phyloP scores from a whole-genome alignment of 2,329 filamentous ascomycete genomes.

The Talaromyces sp. region DNA sequence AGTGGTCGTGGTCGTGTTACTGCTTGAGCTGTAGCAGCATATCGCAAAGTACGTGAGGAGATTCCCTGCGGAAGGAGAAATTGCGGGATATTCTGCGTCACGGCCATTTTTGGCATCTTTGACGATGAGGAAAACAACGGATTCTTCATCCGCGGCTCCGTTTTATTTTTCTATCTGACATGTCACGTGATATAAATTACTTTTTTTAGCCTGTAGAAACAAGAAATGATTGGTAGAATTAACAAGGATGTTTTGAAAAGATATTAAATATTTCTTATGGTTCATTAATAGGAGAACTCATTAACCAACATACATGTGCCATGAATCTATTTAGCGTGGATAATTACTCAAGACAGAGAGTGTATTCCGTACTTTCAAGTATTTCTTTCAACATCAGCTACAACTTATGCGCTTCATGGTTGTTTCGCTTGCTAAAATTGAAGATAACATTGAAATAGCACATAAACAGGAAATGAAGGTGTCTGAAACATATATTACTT shows the following conservation, averaged over 20 bases:
- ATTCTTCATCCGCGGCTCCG: neutral
- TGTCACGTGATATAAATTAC: conserved; percentile 7
- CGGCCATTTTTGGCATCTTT: neutral
- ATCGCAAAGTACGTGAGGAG: conserved; percentile 24
- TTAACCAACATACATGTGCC: neutral
- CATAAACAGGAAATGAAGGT: too few relatives aligned
- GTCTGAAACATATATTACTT: too few relatives aligned
- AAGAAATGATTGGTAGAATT: too few relatives aligned
- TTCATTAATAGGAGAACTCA: neutral
- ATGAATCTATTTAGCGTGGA: too few relatives aligned
- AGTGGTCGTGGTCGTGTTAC: conserved; percentile 8
- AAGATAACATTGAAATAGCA: too few relatives aligned
- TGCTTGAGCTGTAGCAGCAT: conserved; percentile 1
- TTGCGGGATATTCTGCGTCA: conserved; percentile 47
- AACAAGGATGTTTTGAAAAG: too few relatives aligned
- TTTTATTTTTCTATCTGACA: neutral
- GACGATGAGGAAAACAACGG: neutral
- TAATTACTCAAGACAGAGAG: too few relatives aligned
- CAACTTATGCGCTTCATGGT: too few relatives aligned
- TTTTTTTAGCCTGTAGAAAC: too few relatives aligned
- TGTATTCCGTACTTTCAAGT: too few relatives aligned
- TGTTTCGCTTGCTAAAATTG: too few relatives aligned
- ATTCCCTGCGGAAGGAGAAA: conserved; percentile 62
- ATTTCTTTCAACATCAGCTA: too few relatives aligned
- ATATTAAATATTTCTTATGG: neutral